These are phyloP conservation scores for Tetrapisispora iriomotensis DNA, from an alignment of 805 yeast species.

Conservation along the genomic window DNA sequence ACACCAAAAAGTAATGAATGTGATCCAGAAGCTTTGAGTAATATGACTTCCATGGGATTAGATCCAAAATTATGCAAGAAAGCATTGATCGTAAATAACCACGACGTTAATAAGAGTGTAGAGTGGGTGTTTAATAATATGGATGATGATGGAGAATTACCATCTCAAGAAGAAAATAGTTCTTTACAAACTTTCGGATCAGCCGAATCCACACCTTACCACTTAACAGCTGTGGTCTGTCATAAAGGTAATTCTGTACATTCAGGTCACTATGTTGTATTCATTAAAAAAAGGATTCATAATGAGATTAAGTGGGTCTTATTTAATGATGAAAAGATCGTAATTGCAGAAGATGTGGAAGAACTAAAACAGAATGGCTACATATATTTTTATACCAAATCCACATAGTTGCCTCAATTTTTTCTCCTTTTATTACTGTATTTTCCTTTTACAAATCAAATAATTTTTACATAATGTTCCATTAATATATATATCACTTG, in stretches of 20 bases:
- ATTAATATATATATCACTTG: too few relatives aligned
- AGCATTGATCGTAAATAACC: constrained; percentile 51
- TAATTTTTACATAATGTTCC: too few relatives aligned
- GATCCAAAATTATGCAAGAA: constrained; percentile 52
- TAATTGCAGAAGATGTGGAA: constrained; percentile 34
- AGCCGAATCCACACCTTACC: constrained; percentile 10
- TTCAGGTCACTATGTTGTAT: constrained; percentile 87
- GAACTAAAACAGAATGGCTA: constrained; percentile 43
- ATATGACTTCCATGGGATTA: constrained; percentile 63
- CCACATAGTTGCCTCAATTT: background rate
- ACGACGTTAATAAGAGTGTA: constrained; percentile 65
- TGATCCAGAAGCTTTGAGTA: constrained; percentile 22
- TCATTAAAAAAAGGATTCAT: constrained; percentile 38
- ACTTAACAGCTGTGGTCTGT: constrained; percentile 61
- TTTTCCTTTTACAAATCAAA: background rate
- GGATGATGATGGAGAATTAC: constrained; percentile 59
- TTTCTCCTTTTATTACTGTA: background rate
- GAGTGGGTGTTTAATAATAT: constrained; percentile 87
- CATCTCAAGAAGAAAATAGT: constrained; percentile 14
- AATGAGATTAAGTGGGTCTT: constrained; percentile 53
- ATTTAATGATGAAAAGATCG: constrained; percentile 86
- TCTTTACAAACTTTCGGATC: constrained; percentile 10
- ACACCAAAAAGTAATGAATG: constrained; percentile 2
- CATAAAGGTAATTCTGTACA: constrained; percentile 87
- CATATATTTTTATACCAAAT: constrained; percentile 30